Evolutionary conservation across 495 filamentous ascomycete species (phyloP).

Genomic region (Trichoderma parareesei): DNA sequence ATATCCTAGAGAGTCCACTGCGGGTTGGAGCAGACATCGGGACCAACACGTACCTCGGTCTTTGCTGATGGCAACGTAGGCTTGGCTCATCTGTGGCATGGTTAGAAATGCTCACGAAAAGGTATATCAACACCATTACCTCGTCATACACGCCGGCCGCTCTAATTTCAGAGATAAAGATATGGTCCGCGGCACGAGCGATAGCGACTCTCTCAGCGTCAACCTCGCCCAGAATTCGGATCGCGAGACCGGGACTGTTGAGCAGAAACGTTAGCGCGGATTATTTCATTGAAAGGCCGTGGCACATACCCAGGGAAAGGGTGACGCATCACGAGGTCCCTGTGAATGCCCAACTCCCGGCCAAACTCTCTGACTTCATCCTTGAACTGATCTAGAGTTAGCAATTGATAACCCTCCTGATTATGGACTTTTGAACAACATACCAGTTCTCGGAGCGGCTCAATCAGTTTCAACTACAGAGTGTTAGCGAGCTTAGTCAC

Average conservation of each 20-base stretch:
- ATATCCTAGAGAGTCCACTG: not conserved
- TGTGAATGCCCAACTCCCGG: slow-evolving; percentile 63
- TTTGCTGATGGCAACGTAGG: slow-evolving; percentile 71
- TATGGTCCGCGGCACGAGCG: slow-evolving; percentile 73
- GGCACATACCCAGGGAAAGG: slow-evolving; percentile 52
- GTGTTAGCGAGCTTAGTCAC: not conserved
- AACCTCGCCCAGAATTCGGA: slow-evolving; percentile 84
- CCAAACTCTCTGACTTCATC: slow-evolving; percentile 80
- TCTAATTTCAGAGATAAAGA: slow-evolving; percentile 81
- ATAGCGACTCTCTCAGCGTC: slow-evolving; percentile 72
- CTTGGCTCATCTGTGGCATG: slow-evolving; percentile 53
- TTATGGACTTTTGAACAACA: slow-evolving; percentile 12
- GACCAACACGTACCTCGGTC: slow-evolving; percentile 19
- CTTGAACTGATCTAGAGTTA: slow-evolving; percentile 45
- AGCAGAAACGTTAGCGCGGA: too few species aligned
- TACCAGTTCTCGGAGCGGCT: slow-evolving; percentile 66
- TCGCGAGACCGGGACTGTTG: slow-evolving; percentile 60
- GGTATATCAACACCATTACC: slow-evolving; percentile 14
- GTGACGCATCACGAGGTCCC: slow-evolving; percentile 75
- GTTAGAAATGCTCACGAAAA: not conserved
- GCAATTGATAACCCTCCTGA: not conserved
- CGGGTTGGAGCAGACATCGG: not conserved
- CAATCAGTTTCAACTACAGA: slow-evolving; percentile 34
- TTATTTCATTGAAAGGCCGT: too few species aligned
- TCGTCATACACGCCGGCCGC: slow-evolving; percentile 77